phyloP scores from a whole-genome alignment of 192 early-diverging fungal species.

The Coemansia sp. region DNA sequence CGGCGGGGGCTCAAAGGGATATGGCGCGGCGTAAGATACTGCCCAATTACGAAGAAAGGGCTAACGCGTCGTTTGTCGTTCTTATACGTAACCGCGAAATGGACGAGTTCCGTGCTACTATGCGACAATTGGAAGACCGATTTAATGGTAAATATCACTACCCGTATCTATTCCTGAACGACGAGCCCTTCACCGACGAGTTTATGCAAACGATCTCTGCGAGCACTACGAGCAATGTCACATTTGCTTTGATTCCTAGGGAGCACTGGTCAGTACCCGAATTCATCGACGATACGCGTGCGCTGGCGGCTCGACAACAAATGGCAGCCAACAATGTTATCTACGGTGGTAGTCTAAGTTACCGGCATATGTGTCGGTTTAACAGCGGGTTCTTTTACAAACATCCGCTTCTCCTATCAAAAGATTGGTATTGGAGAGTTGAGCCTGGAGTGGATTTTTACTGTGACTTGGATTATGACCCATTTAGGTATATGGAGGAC shows the following conservation, averaged over 20 bases:
- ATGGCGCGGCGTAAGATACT: constrained; percentile 25
- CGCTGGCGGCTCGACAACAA: constrained; percentile 39
- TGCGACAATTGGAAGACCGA: constrained; percentile 63
- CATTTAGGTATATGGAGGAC: constrained; percentile 75
- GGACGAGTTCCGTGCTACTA: constrained; percentile 43
- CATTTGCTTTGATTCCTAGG: constrained; percentile 55
- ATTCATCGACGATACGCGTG: constrained; percentile 41
- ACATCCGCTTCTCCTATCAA: constrained; percentile 66
- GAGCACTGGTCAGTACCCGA: constrained; percentile 58
- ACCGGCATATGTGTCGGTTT: constrained; percentile 89
- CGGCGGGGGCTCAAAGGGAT: not conserved
- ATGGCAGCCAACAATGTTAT: constrained; percentile 65
- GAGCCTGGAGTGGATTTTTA: constrained; percentile 82
- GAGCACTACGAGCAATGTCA: constrained; percentile 56
- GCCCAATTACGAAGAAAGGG: constrained; percentile 1
- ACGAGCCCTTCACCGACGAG: constrained; percentile 58
- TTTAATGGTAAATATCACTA: constrained; percentile 67
- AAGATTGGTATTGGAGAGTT: constrained; percentile 88
- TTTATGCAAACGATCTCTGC: constrained; percentile 49
- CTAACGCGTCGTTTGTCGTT: constrained; percentile 54
- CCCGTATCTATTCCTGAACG: constrained; percentile 73
- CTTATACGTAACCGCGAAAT: constrained; percentile 60
- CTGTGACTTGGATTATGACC: constrained; percentile 82
- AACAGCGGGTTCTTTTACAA: constrained; percentile 56
- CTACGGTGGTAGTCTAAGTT: constrained; percentile 73